Evolutionary conservation across 2,329 filamentous ascomycete species (phyloP), one percentile per base, ranked within the genome.

Genomic region (Microascus cirrosus): DNA sequence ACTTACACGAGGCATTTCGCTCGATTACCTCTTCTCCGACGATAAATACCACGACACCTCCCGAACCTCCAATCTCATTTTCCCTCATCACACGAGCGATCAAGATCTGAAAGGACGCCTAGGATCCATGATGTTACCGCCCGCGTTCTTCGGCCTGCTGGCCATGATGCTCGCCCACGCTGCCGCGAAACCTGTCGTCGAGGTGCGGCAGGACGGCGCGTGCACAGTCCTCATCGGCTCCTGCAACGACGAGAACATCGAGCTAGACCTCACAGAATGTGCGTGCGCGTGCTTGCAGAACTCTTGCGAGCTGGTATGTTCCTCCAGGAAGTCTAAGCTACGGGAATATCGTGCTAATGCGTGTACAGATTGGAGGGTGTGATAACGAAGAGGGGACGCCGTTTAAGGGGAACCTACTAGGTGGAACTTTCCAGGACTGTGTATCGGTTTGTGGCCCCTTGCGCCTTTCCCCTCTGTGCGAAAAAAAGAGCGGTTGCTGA

Each of bases 221-320:
- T 53, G 56, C 22, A 52, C 48, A 32, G 56, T 57, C 18, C 32
- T 24, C 18, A 36, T 53, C 20, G 45, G 45, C 18, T 45, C 45
- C 15, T 53, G 56, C 48, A 45, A 53, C 34, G 50, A 22, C 22
- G 13, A 24, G n/a, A 28, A 36, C 48, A 42, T 57, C 50, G 56
- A 57, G 50, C 34, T 57, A 12, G 50, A 54, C 10, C 50, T 57
- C 34, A 57, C 50, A 12, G 32, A 53, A n/a, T 57, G 56, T 50
- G 56, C 56, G 35, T 57, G 56, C 35, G 50, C 32, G 12, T 57
- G 56, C n/a, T 24, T 57, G 6, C 32, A 53, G 51, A 45, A 42
- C 22, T 57, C 56, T n/a, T 57, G 56, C 34, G 50, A 28, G 25
- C 35, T 53, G 45, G 56, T 57, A 53, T 12, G 42, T 18, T 6